Conservation (phyloP, 805 yeast species). For the Cyberlindnera euphorbiiphila region DNA sequence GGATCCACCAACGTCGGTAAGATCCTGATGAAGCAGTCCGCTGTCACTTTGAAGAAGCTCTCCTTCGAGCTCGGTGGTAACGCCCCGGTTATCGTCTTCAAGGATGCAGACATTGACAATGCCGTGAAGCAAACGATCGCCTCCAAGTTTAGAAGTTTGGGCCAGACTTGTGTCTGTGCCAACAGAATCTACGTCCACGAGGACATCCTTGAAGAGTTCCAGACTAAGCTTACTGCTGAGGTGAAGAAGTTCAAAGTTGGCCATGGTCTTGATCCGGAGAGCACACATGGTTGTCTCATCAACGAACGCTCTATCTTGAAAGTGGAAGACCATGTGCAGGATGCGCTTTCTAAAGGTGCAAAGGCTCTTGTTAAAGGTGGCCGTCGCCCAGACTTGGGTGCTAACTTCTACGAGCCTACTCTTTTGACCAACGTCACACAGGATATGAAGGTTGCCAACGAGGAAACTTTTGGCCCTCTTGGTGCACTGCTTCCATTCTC, state of each 20-base stretch:
- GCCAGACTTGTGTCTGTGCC: slow-evolving; percentile 67
- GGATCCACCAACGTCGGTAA: slow-evolving; percentile 65
- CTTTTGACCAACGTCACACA: slow-evolving; percentile 48
- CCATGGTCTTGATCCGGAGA: slow-evolving; percentile 47
- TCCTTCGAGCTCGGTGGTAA: slow-evolving; percentile 67
- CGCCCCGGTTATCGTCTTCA: slow-evolving; percentile 60
- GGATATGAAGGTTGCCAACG: slow-evolving; percentile 46
- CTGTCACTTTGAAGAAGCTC: slow-evolving; percentile 55
- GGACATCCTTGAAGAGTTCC: slow-evolving; percentile 45
- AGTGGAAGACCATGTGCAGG: slow-evolving; percentile 50
- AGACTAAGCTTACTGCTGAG: slow-evolving; percentile 38
- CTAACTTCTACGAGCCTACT: slow-evolving; percentile 51
- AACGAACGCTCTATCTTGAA: slow-evolving; percentile 47
- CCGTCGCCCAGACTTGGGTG: slow-evolving; percentile 44
- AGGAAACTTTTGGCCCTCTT: slow-evolving; percentile 66
- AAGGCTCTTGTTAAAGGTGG: slow-evolving; percentile 49
- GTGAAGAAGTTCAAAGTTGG: slow-evolving; percentile 50
- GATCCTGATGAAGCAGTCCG: slow-evolving; percentile 51
- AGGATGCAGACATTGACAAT: slow-evolving; percentile 53
- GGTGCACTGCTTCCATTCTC: slow-evolving; percentile 54
- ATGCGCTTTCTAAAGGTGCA: slow-evolving; percentile 55
- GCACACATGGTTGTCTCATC: slow-evolving; percentile 57
- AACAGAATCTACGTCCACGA: slow-evolving; percentile 56
- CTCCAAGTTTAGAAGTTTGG: slow-evolving; percentile 57
- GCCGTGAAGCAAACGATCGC: slow-evolving; percentile 52